phyloP scores from a whole-genome alignment of 768 basidiomycete genomes.

The Boletus rubroflammeus region DNA sequence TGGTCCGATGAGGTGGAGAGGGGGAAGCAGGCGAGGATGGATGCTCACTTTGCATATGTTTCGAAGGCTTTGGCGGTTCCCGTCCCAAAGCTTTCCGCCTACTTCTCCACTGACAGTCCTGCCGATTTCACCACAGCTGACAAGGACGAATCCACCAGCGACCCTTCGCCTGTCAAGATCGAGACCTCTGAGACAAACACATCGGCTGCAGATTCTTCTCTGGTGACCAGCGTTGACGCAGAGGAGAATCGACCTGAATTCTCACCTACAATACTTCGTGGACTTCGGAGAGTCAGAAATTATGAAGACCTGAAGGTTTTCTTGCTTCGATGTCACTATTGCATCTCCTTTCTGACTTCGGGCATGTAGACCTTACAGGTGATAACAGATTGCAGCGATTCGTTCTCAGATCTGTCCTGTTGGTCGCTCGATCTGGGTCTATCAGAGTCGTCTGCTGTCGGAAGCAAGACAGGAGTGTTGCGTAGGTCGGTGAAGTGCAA shows the following conservation, averaged over 20 bases:
- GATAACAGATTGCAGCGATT: neutral
- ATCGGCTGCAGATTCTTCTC: slow-evolving; percentile 8
- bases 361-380: neutral
- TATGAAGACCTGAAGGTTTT: slow-evolving; percentile 3
- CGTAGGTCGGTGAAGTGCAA: slow-evolving; percentile 10
- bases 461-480: slow-evolving; percentile 1
- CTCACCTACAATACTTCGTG: neutral
- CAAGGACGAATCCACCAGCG: neutral
- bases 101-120: neutral
- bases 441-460: neutral
- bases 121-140: neutral
- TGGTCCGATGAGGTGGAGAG: slow-evolving; percentile 16
- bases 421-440: neutral
- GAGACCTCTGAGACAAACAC: neutral
- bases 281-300: slow-evolving; percentile 6
- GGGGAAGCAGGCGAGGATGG: slow-evolving; percentile 8
- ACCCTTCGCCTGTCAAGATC: slow-evolving; percentile 4
- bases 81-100: slow-evolving; percentile 8
- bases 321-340: neutral
- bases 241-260: neutral
- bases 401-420: slow-evolving; percentile 2
- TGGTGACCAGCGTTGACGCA: slow-evolving; percentile 1
- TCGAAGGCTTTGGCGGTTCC: slow-evolving; percentile 7
- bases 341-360: neutral
- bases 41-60: slow-evolving; percentile 12